These are phyloP conservation scores for Ceratocystis albifundus DNA, from an alignment of 2,329 filamentous ascomycete genomes.

Conservation along the genomic window DNA sequence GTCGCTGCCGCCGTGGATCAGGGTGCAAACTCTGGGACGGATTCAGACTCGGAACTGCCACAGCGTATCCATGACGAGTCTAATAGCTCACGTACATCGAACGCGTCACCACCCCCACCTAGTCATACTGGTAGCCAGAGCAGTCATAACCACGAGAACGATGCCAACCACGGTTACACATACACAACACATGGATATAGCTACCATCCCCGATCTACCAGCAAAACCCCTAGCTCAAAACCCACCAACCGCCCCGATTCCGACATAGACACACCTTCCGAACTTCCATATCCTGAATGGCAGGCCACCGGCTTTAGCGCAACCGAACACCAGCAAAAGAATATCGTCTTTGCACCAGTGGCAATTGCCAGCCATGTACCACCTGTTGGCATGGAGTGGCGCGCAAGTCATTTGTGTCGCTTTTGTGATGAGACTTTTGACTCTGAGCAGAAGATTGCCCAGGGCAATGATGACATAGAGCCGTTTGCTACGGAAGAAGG, in stretches of 20 bases:
- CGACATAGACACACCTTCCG: constrained; percentile 26
- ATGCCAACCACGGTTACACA: background rate
- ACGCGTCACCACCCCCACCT: constrained; percentile 22
- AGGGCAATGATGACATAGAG: constrained; percentile 40
- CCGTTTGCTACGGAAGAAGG: constrained; percentile 40
- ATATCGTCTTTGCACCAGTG: constrained; percentile 45
- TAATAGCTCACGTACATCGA: constrained; percentile 1
- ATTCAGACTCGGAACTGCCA: constrained; percentile 7
- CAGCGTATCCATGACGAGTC: constrained; percentile 1
- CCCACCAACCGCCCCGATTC: constrained; percentile 25
- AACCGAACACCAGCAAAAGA: constrained; percentile 37
- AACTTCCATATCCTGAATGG: constrained; percentile 35
- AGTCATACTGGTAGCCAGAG: constrained; percentile 7
- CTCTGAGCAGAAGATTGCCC: constrained; percentile 35
- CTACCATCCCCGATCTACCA: constrained; percentile 9
- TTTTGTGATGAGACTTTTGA: constrained; percentile 44
- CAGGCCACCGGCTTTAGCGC: constrained; percentile 38
- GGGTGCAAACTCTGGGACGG: background rate
- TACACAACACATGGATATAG: constrained; percentile 5
- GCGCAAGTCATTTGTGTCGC: constrained; percentile 42
- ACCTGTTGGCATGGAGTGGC: constrained; percentile 41
- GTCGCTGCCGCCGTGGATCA: background rate
- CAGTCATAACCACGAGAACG: background rate
- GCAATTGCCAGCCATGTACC: constrained; percentile 48
- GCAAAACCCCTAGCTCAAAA: background rate